phyloP scores from a whole-genome alignment of 2,329 filamentous ascomycete genomes.

The Neophaeococcomyces mojaviensis region DNA sequence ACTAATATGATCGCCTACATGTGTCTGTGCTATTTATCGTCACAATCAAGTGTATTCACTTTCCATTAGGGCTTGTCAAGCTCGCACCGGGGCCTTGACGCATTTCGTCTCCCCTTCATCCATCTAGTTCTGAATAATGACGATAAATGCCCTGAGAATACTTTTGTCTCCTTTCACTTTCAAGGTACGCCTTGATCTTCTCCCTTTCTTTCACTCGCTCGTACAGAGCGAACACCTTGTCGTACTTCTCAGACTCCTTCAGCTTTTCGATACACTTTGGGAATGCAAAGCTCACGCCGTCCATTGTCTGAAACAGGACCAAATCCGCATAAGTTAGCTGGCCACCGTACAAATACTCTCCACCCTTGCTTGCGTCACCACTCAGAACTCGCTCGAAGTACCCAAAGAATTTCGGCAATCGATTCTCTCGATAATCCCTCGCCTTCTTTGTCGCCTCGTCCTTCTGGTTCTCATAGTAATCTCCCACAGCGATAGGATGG shows the following conservation, averaged over 20 bases:
- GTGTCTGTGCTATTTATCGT: too few relatives aligned
- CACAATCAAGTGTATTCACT: too few relatives aligned
- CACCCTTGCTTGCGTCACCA: conserved; percentile 48
- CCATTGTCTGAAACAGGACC: conserved; percentile 63
- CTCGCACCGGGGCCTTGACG: too few relatives aligned
- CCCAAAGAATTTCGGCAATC: conserved; percentile 64
- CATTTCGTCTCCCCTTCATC: conserved; percentile 25
- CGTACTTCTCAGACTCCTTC: conserved; percentile 50
- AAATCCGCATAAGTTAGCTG: conserved; percentile 64
- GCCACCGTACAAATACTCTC: conserved; percentile 60
- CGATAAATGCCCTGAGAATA: conserved; percentile 63
- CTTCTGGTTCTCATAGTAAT: conserved; percentile 72
- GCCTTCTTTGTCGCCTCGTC: conserved; percentile 53
- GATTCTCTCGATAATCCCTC: conserved; percentile 50
- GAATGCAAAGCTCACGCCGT: conserved; percentile 56
- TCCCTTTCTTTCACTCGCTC: conserved; percentile 55
- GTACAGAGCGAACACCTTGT: conserved; percentile 56
- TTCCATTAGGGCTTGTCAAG: too few relatives aligned
- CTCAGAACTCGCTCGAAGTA: conserved; percentile 63
- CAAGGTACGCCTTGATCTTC: conserved; percentile 61
- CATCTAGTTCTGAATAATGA: conserved; percentile 65
- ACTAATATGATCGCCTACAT: too few relatives aligned
- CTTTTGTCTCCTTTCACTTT: conserved; percentile 53
- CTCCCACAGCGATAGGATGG: conserved; percentile 54
- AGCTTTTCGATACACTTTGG: conserved; percentile 56